Base-by-base conservation (phyloP, 2,329 filamentous ascomycete genomes). In the Epichloe sp. region DNA sequence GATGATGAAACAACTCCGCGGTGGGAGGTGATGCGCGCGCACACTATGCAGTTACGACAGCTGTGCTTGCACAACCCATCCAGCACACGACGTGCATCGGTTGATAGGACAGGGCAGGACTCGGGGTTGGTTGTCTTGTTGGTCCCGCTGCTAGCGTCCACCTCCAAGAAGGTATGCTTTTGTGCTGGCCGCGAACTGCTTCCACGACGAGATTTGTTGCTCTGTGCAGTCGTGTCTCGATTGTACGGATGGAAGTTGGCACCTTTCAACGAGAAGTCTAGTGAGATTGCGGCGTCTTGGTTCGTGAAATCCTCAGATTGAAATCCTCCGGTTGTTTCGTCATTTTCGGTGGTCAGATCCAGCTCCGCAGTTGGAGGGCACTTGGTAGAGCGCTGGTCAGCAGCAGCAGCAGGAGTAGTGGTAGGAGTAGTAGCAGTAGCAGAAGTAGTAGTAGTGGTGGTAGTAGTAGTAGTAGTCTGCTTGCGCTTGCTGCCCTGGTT, bases 1-100 rank as follows among this genome's bases (percentile, higher is more conserved):
- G 66, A 57, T 5, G 65, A 57, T 3, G 68, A 68, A 21, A 71
- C 53, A 34, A 64, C 60, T 44, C 65, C 67, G n/a, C 64, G 65
- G 52, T 72, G 71, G 10, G 70, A 69, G 15, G 68, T 70, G 60
- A 80, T 77, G 34, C 78, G 75, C 35, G 68, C 69, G 65, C 78
- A 82, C 15, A 81, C 71, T 41, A 72, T 73, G 63, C 78, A 82
- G 63, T 80, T 79, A 50, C 68, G 65, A 56, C 74, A 76, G 53
- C 73, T 73, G 59, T 81, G 78, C 50, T 73, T 70, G 57, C 74
- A 78, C 26, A 80, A 68, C 44, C 65, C 65, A 53, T 80, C 73
- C 17, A 80, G 68, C 37, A 80, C 71, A 50, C 70, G 72, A 40
- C 72, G 73, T 48, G 77, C 77, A 51, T 75, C 71, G 41, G 63